Percentiles rank a stretch among this genome's conserved stretches.
Evolutionary conservation across 805 yeast genomes (phyloP).

Genomic region (Metschnikowia borealis): DNA sequence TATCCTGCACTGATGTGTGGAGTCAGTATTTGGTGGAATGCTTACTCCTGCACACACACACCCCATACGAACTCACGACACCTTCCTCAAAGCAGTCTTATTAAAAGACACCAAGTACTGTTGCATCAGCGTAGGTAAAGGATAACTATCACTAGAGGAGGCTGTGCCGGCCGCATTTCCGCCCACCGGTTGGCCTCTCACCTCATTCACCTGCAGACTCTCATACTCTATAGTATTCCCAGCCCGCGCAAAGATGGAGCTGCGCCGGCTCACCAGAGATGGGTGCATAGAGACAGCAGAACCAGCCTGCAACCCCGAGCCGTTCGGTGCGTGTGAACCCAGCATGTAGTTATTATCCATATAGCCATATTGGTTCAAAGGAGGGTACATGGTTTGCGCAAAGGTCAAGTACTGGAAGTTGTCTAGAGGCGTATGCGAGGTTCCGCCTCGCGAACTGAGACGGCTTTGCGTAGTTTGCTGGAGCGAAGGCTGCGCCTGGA

Average conservation of each 20-base stretch:
- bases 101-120: slow-evolving; percentile 7
- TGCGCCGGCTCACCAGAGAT: slow-evolving; percentile 1
- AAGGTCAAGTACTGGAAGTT: slow-evolving; percentile 1
- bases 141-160: background rate
- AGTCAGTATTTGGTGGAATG: no score
- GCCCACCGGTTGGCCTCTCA: background rate
- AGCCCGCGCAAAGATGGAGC: background rate
- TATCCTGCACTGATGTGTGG: no score
- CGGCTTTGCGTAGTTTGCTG: background rate
- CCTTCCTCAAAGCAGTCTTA: slow-evolving; percentile 3
- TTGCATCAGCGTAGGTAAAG: slow-evolving; percentile 11
- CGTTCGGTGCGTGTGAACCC: background rate
- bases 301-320: background rate
- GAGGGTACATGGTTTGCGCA: slow-evolving; percentile 1
- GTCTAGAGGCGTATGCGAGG: background rate
- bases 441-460: background rate
- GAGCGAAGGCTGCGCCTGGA: background rate
- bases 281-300: background rate
- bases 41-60: background rate
- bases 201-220: background rate
- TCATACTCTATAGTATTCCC: background rate
- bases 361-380: slow-evolving; percentile 2
- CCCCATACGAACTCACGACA: background rate
- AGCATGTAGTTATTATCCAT: slow-evolving; percentile 2
- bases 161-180: background rate